Evolutionary conservation across 345 rosid genomes (phyloP).

Genomic region (thale cress (Arabidopsis thaliana)): DNA sequence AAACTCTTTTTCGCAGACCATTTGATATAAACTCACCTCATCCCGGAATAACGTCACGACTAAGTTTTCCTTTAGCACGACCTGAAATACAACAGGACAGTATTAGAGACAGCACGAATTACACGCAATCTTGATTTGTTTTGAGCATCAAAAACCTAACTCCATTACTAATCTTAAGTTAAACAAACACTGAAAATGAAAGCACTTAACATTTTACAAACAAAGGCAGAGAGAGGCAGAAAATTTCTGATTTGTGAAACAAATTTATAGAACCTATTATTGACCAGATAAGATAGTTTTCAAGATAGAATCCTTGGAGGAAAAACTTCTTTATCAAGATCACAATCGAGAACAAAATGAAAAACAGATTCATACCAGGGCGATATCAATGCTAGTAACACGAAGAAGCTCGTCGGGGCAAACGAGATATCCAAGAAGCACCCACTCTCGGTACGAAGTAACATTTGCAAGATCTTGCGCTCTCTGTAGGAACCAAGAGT

Average conservation of each 20-base stretch:
- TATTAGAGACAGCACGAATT: conserved; percentile 11
- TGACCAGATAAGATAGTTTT: conserved; percentile 2
- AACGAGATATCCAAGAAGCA: conserved; percentile 94
- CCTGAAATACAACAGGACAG: conserved; percentile 57
- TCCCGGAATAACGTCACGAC: conserved; percentile 86
- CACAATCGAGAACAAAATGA: conserved; percentile 21
- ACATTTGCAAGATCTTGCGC: conserved; percentile 99
- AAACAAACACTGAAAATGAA: conserved; percentile 23
- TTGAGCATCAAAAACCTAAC: conserved; percentile 18
- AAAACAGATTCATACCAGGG: conserved; percentile 61
- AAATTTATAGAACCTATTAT: background rate
- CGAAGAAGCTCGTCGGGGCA: conserved; percentile 99
- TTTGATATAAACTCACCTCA: conserved; percentile 64
- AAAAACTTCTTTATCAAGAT: conserved; percentile 24
- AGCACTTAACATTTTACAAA: conserved; percentile 8
- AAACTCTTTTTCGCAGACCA: conserved; percentile 24
- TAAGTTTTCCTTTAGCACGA: conserved; percentile 92
- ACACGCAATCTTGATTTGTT: conserved; percentile 16
- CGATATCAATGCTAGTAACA: conserved; percentile 97
- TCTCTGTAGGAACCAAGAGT: conserved; percentile 61
- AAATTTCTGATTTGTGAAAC: background rate
- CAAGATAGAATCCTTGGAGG: conserved; percentile 6
- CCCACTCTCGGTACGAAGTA: conserved; percentile 97
- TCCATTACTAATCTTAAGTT: background rate
- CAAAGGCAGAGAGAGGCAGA: background rate